Evolutionary conservation across 768 basidiomycete species (phyloP), one percentile per base, ranked within the genome.

Genomic region (Phylloporus arenicola): DNA sequence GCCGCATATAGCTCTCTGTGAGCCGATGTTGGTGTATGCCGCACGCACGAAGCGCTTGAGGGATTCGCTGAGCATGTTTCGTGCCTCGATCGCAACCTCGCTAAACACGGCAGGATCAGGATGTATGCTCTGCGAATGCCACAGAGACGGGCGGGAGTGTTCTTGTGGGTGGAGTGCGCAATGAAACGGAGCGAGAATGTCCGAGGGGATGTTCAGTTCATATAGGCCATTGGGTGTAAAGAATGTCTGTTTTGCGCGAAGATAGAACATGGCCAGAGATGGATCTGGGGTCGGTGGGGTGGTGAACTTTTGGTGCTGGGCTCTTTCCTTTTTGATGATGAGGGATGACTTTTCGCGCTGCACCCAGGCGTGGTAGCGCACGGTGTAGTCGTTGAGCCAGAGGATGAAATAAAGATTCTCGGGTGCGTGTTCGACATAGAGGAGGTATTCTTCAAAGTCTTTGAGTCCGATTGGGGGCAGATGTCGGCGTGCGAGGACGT

Each of bases 321-420:
- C 29, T 64, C 69, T 48, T 65, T 67, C 75, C 72, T 79, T 76
- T 71, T 50, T 74, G 71, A 24, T 64, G 29, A 51, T 11, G 48
- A 56, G 56, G 30, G 60, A 45, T 30, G 42, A 35, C 38, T 65
- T 63, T 51, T 64, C 65, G 55, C 64, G 64, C 12, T 61, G 64
- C 0, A 56, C 59, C 78, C 78, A 78, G 0, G 61, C 63, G 2
- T 68, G 63, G 58, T 79, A 77, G 25, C 74, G 73, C 1, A 63
- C 57, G 11, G 78, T 82, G 57, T 90, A 90, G 56, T 89, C 88
- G 53, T 79, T 80, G 27, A 89, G 72, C 87, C 87, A 90, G 44
- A 90, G 79, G n/a, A 79, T 76, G 61, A 90, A 90, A 60, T 90
- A 90, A 77, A 91, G 75, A 61, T 89, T 90, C 65, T 90, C 88